Percentiles rank a stretch among this genome's conserved stretches.
phyloP scores from a whole-genome alignment of 257 asterid genomes.

The Haberlea rhodopensis region DNA sequence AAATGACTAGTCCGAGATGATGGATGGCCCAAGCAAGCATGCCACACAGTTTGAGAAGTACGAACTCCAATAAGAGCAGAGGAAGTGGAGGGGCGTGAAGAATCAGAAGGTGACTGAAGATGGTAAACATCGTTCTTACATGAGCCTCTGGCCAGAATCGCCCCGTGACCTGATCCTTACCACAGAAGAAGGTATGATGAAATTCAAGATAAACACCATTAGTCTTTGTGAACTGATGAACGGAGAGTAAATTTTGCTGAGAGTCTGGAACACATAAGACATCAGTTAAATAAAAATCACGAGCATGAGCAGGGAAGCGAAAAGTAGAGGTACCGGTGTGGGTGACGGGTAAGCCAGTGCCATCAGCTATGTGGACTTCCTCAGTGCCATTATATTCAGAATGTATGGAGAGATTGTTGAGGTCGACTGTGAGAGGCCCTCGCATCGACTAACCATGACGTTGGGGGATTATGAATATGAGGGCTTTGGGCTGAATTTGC shows the following conservation, averaged over 20 bases:
- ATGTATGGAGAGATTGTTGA: not conserved
- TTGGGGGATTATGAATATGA: too few species aligned
- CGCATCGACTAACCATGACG: not conserved
- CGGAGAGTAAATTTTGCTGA: not conserved
- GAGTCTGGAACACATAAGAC: not conserved
- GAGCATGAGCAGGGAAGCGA: not conserved
- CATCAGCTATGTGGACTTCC: too few species aligned
- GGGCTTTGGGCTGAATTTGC: too few species aligned
- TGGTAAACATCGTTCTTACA: too few species aligned
- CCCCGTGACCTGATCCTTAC: too few species aligned
- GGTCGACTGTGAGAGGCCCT: not conserved
- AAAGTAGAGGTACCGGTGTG: not conserved
- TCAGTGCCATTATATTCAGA: not conserved
- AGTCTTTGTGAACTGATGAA: not conserved
- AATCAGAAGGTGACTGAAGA: not conserved
- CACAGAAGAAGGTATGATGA: too few species aligned
- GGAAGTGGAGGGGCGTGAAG: not conserved
- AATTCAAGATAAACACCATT: too few species aligned
- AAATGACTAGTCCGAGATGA: too few species aligned
- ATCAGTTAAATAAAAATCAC: not conserved
- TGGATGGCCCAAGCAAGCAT: too few species aligned
- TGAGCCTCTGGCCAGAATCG: too few species aligned
- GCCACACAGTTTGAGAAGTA: not conserved
- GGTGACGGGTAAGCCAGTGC: not conserved
- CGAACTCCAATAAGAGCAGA: not conserved